Evolutionary conservation across 441 rosid species (phyloP).

Genomic region (Sinapis alba): DNA sequence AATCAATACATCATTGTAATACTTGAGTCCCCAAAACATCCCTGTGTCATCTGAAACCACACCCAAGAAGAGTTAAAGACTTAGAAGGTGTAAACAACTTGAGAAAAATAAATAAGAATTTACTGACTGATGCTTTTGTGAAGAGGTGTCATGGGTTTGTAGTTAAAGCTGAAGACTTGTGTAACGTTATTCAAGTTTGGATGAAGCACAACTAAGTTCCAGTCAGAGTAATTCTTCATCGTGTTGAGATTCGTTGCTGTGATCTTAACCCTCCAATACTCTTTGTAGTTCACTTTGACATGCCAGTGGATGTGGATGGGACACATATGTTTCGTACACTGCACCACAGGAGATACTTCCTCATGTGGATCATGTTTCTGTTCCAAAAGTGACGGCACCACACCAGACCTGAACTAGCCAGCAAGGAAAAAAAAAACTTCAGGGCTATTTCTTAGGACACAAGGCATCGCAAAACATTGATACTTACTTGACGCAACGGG

Average conservation of each 20-base stretch:
- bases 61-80: neutral
- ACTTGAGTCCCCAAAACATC: constrained; percentile 79
- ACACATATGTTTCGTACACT: constrained; percentile 76
- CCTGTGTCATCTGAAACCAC: constrained; percentile 68
- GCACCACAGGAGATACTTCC: constrained; percentile 47
- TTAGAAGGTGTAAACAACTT: no score
- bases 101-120: neutral
- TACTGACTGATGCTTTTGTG: constrained; percentile 56
- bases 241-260: constrained; percentile 64
- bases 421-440: neutral
- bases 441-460: neutral
- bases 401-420: constrained; percentile 47
- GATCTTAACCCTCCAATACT: constrained; percentile 81
- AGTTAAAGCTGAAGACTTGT: constrained; percentile 80
- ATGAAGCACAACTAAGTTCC: constrained; percentile 82
- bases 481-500: constrained; percentile 54
- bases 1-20: constrained; percentile 70
- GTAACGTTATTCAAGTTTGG: constrained; percentile 65
- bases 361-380: constrained; percentile 47
- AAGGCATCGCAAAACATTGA: neutral
- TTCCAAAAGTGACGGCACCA: constrained; percentile 44
- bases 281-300: constrained; percentile 71
- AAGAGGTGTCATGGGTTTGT: constrained; percentile 54
- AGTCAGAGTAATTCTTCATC: constrained; percentile 65
- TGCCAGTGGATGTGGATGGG: constrained; percentile 90